Percentiles rank a stretch among this genome's conserved stretches.
Evolutionary conservation across 2,329 filamentous ascomycete genomes (phyloP).

Genomic region (Aureobasidium sp.): DNA sequence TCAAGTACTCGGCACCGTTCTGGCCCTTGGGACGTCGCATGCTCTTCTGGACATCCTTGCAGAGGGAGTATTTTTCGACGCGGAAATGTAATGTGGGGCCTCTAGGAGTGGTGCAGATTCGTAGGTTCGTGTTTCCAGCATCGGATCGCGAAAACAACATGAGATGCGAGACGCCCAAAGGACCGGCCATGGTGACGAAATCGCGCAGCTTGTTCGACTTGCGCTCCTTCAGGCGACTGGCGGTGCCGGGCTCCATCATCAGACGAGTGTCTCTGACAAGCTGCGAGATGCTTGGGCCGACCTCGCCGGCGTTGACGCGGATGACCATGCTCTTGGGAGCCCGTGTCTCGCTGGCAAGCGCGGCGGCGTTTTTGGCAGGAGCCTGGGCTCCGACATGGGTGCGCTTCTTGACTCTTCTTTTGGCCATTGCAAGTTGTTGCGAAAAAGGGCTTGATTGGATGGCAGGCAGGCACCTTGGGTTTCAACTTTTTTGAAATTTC

Average conservation of each 20-base stretch:
- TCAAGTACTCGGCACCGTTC: constrained; percentile 72
- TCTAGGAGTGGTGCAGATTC: constrained; percentile 77
- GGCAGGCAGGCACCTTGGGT: too few species aligned
- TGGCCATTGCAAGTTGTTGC: constrained; percentile 55
- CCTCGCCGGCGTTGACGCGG: constrained; percentile 87
- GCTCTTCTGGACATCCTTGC: constrained; percentile 79
- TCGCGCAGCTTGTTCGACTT: constrained; percentile 82
- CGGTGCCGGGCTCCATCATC: constrained; percentile 95
- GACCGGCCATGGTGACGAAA: constrained; percentile 92
- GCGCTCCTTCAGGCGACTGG: constrained; percentile 79
- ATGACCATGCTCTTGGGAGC: constrained; percentile 97
- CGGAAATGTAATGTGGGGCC: constrained; percentile 92
- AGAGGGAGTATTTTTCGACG: constrained; percentile 88
- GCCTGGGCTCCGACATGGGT: constrained; percentile 68
- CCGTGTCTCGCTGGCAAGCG: constrained; percentile 53
- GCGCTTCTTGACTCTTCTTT: constrained; percentile 76
- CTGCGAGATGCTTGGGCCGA: constrained; percentile 85
- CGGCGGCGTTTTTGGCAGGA: constrained; percentile 53
- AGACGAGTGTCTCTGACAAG: constrained; percentile 82
- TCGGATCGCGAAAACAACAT: constrained; percentile 87
- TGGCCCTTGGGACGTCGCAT: constrained; percentile 76
- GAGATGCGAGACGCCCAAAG: constrained; percentile 85
- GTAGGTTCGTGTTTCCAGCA: constrained; percentile 85
- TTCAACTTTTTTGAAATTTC: too few species aligned
- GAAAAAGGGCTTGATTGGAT: too few species aligned